Evolutionary conservation across 2,329 filamentous ascomycete species (phyloP).

Genomic region (Calonectria montana): DNA sequence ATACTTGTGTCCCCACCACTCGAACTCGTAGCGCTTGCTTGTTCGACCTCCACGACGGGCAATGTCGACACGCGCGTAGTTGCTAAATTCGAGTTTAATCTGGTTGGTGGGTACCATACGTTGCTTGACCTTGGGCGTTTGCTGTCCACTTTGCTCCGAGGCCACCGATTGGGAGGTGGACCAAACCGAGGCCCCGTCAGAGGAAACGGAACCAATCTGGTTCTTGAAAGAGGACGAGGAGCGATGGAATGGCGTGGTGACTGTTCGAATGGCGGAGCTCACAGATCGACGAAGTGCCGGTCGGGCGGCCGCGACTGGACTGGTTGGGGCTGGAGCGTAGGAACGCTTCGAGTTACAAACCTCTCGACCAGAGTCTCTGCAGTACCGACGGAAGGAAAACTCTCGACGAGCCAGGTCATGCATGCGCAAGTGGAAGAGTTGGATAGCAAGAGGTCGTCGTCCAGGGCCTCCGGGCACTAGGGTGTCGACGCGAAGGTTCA

Average conservation of each 20-base stretch:
- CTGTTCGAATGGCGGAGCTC: conserved; percentile 59
- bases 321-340: conserved; percentile 52
- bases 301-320: conserved; percentile 48
- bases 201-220: conserved; percentile 27
- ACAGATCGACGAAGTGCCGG: conserved; percentile 59
- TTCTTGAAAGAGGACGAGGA: conserved; percentile 38
- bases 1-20: conserved; percentile 92
- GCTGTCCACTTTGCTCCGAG: conserved; percentile 31
- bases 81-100: conserved; percentile 94
- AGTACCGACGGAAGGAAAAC: conserved; percentile 92
- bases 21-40: conserved; percentile 86
- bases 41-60: conserved; percentile 72
- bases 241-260: conserved; percentile 51
- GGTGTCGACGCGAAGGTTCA: conserved; percentile 93
- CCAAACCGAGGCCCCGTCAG: conserved; percentile 40
- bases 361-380: conserved; percentile 91
- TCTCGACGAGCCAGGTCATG: conserved; percentile 87
- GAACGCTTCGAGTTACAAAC: conserved; percentile 87
- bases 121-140: conserved; percentile 48
- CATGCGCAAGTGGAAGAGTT: conserved; percentile 95
- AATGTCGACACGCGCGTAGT: conserved; percentile 93
- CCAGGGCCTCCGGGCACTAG: conserved; percentile 68
- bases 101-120: conserved; percentile 73
- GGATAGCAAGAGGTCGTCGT: conserved; percentile 74
- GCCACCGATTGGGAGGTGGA: conserved; percentile 37